Percentiles rank a stretch among this genome's conserved stretches.
Conservation (phyloP, 2,329 filamentous ascomycete genomes). For the Lithohypha guttulata region DNA sequence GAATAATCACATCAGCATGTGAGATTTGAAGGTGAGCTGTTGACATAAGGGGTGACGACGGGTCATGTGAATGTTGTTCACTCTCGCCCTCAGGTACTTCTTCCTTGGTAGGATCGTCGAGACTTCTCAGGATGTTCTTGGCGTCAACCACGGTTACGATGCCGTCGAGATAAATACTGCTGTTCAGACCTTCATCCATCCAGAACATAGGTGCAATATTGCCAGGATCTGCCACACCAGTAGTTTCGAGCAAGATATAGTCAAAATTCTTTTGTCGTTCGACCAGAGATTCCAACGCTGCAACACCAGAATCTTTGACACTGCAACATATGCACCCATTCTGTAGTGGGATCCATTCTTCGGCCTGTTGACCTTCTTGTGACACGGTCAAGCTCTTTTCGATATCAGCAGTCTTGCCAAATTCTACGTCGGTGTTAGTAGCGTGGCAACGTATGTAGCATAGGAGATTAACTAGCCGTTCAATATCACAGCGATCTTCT, state of each 20-base stretch:
- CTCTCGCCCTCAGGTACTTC: conserved; percentile 39
- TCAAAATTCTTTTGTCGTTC: conserved; percentile 87
- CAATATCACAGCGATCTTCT: conserved; percentile 95
- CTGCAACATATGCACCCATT: conserved; percentile 98
- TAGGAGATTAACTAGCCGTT: conserved; percentile 50
- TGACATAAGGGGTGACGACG: conserved; percentile 62
- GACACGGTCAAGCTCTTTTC: conserved; percentile 92
- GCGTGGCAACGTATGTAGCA: background rate
- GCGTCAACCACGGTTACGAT: conserved; percentile 94
- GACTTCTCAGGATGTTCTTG: conserved; percentile 72
- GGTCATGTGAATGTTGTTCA: conserved; percentile 26
- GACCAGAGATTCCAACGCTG: conserved; percentile 92
- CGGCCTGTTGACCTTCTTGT: conserved; percentile 67
- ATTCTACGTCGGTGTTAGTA: conserved; percentile 43
- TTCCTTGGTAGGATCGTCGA: conserved; percentile 54
- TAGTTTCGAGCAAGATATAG: conserved; percentile 95
- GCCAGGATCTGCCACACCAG: conserved; percentile 85
- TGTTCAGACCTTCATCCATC: conserved; percentile 91
- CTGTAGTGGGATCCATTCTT: conserved; percentile 91
- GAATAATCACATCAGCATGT: conserved; percentile 85
- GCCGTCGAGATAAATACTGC: conserved; percentile 90
- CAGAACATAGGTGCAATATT: conserved; percentile 95
- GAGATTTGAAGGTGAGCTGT: conserved; percentile 94
- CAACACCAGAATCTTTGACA: conserved; percentile 91
- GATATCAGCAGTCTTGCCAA: conserved; percentile 80